phyloP scores from a whole-genome alignment of 2,329 filamentous ascomycete genomes.

The Fusarium oxysporum region DNA sequence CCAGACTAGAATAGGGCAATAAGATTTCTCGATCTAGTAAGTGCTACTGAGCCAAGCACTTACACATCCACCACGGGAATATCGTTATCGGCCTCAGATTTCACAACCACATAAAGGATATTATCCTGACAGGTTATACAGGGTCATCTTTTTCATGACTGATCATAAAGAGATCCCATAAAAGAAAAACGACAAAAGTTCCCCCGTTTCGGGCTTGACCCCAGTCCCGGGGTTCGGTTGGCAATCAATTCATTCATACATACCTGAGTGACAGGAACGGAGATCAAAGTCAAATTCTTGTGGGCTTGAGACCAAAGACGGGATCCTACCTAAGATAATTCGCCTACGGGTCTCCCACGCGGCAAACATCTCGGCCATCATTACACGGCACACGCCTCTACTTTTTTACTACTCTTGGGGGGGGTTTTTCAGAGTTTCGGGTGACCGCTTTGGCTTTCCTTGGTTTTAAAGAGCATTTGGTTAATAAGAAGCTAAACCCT shows the following conservation, averaged over 20 bases:
- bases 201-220: neutral
- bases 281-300: conserved; percentile 41
- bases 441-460: conserved; percentile 4
- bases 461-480: neutral
- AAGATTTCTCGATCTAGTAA: neutral
- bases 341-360: neutral
- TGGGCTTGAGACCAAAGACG: conserved; percentile 1
- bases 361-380: conserved; percentile 2
- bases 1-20: neutral
- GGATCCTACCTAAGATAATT: neutral
- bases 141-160: neutral
- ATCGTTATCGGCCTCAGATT: neutral
- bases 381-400: neutral
- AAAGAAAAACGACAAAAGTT: neutral
- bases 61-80: neutral
- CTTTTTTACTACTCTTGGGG: neutral
- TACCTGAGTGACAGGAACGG: conserved; percentile 40
- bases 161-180: neutral
- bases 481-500: conserved; percentile 18
- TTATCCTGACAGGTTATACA: neutral
- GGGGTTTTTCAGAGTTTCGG: conserved; percentile 2
- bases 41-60: neutral
- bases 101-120: neutral
- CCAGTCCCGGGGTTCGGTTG: neutral
- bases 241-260: conserved; percentile 1